Conservation (phyloP, 2,329 filamentous ascomycete genomes). For the Sphaerostilbella broomeana region DNA sequence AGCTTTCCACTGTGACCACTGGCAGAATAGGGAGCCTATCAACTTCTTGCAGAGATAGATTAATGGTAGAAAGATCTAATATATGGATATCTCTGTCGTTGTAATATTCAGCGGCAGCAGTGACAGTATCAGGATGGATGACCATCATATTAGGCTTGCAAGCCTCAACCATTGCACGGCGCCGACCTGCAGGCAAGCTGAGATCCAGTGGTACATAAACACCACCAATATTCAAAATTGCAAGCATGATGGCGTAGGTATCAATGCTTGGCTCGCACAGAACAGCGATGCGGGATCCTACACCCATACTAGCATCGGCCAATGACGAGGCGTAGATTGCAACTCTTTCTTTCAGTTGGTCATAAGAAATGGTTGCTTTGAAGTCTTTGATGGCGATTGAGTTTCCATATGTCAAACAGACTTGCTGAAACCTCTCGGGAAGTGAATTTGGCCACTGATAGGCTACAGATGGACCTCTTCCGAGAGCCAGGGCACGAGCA, state of each 20-base stretch:
- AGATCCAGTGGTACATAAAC: constrained; percentile 36
- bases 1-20: no score
- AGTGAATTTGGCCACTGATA: constrained; percentile 23
- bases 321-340: constrained; percentile 17
- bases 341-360: constrained; percentile 12
- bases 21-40: no score
- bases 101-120: neutral
- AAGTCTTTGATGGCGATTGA: constrained; percentile 7
- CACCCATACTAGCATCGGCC: constrained; percentile 13
- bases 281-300: constrained; percentile 28
- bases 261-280: constrained; percentile 30
- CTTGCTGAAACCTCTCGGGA: constrained; percentile 29
- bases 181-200: constrained; percentile 22
- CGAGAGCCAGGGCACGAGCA: constrained; percentile 5
- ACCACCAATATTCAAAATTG: constrained; percentile 32
- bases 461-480: constrained; percentile 10
- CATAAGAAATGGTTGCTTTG: constrained; percentile 3
- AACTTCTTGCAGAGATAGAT: no score
- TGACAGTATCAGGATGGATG: constrained; percentile 13
- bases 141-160: constrained; percentile 21
- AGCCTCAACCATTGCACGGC: constrained; percentile 24
- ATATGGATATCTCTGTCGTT: constrained; percentile 2
- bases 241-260: constrained; percentile 34
- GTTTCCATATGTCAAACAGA: constrained; percentile 14
- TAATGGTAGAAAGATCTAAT: neutral